phyloP scores from a whole-genome alignment of 768 basidiomycete genomes.

The Suillus discolor region DNA sequence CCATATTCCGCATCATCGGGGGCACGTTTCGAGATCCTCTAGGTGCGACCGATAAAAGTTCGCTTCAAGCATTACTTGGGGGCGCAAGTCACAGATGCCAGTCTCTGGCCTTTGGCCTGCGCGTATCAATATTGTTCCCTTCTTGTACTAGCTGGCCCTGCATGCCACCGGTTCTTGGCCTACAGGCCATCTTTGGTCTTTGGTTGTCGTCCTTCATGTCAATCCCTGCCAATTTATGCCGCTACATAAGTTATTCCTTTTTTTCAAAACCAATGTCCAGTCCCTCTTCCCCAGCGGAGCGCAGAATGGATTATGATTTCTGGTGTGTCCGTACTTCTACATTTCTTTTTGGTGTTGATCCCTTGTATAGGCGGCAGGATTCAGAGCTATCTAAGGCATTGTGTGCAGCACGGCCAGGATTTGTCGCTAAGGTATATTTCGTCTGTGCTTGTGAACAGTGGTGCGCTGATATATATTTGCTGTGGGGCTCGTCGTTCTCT shows the following conservation, averaged over 20 bases:
- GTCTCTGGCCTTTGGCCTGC: neutral
- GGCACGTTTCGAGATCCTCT: neutral
- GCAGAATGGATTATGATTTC: neutral
- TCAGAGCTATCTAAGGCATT: neutral
- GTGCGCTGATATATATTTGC: neutral
- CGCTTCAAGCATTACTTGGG: neutral
- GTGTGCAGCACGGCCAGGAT: neutral
- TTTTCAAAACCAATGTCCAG: neutral
- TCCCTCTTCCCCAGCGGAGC: neutral
- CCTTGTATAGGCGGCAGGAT: accelerated
- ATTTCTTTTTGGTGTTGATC: neutral
- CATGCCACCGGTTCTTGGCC: neutral
- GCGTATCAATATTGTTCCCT: neutral
- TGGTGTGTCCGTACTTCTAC: neutral
- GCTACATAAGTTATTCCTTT: neutral
- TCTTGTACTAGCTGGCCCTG: neutral
- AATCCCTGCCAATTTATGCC: neutral
- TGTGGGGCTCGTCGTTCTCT: neutral
- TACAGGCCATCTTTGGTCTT: neutral
- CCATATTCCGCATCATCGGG: neutral
- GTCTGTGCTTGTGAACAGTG: neutral
- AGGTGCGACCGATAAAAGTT: neutral
- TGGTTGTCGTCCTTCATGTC: neutral
- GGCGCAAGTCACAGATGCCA: too few relatives aligned
- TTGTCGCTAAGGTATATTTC: neutral